Conservation (phyloP, 164 flowering plant species). For the Chimonanthus praecox region DNA sequence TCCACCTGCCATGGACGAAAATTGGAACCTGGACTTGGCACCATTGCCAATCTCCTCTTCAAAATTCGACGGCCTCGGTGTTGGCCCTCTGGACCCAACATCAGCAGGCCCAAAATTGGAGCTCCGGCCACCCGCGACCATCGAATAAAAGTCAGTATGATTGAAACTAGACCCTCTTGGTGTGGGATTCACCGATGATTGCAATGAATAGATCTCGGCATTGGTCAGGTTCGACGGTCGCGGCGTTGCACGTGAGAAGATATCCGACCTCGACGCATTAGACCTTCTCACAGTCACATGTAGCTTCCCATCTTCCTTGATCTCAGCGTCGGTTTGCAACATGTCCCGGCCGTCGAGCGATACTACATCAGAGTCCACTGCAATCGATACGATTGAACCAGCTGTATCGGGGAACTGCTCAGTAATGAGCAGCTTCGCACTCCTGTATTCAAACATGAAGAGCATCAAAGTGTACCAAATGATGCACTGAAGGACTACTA, state of each 20-base stretch:
- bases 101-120: constrained; percentile 36
- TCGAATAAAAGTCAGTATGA: constrained; percentile 41
- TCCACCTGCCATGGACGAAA: constrained; percentile 11
- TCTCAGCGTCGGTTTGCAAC: constrained; percentile 16
- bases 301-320: constrained; percentile 17
- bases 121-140: constrained; percentile 54
- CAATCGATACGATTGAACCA: constrained; percentile 13
- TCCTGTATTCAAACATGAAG: constrained; percentile 22
- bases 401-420: constrained; percentile 19
- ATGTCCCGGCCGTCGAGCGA: constrained; percentile 18
- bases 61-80: constrained; percentile 73
- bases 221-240: constrained; percentile 16
- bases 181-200: constrained; percentile 18
- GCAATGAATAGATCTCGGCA: constrained; percentile 19
- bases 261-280: constrained; percentile 1
- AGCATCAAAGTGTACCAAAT: constrained; percentile 23
- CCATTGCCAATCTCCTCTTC: constrained; percentile 64
- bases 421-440: constrained; percentile 14
- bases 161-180: constrained; percentile 20
- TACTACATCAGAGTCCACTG: constrained; percentile 21
- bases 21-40: constrained; percentile 31
- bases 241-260: constrained; percentile 3
- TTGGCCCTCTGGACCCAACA: constrained; percentile 57
- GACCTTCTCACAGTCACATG: constrained; percentile 15
- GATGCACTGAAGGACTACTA: constrained; percentile 19